Conservation (phyloP, 371 early-diverging fungal species). For the Caulochytrium protostelioides region DNA sequence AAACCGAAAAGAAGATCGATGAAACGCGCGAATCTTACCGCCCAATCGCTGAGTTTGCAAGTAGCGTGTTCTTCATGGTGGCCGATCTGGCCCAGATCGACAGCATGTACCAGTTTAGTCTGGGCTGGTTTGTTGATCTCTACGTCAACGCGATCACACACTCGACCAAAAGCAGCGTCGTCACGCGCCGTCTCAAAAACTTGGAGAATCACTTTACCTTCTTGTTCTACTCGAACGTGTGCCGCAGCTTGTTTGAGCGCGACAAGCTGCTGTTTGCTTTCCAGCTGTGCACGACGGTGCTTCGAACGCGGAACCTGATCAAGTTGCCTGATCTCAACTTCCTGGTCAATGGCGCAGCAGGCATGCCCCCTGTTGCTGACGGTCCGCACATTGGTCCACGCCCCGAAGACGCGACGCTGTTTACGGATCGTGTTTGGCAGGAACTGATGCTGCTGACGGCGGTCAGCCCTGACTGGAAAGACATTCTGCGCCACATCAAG, state of each 20-base stretch:
- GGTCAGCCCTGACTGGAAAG: no score
- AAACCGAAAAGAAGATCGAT: slow-evolving; percentile 34
- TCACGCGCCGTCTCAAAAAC: slow-evolving; percentile 28
- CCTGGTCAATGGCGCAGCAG: slow-evolving; percentile 23
- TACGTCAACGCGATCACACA: slow-evolving; percentile 18
- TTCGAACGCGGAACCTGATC: slow-evolving; percentile 19
- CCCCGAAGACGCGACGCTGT: slow-evolving; percentile 16
- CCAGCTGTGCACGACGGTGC: slow-evolving; percentile 19
- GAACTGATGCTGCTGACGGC: no score
- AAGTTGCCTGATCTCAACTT: slow-evolving; percentile 19
- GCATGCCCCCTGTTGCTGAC: no score
- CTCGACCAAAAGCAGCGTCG: slow-evolving; percentile 23
- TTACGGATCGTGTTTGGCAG: slow-evolving; percentile 27
- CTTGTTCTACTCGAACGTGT: slow-evolving; percentile 33
- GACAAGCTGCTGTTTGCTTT: slow-evolving; percentile 36
- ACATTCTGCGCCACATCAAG: slow-evolving; percentile 16
- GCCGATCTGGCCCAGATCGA: slow-evolving; percentile 34
- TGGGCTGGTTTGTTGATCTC: slow-evolving; percentile 33
- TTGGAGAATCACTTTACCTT: slow-evolving; percentile 28
- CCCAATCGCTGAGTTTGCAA: slow-evolving; percentile 30
- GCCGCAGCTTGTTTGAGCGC: slow-evolving; percentile 31
- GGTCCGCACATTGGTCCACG: slow-evolving; percentile 25
- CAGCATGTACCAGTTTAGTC: slow-evolving; percentile 35
- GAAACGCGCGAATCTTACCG: slow-evolving; percentile 32
- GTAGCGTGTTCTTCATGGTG: slow-evolving; percentile 28